A percentile compares a stretch with the other conserved stretches of the same genome.
These are phyloP conservation scores for Alternaria hordeiaustralica DNA, from an alignment of 2,329 filamentous ascomycete species.

Conservation along the genomic window DNA sequence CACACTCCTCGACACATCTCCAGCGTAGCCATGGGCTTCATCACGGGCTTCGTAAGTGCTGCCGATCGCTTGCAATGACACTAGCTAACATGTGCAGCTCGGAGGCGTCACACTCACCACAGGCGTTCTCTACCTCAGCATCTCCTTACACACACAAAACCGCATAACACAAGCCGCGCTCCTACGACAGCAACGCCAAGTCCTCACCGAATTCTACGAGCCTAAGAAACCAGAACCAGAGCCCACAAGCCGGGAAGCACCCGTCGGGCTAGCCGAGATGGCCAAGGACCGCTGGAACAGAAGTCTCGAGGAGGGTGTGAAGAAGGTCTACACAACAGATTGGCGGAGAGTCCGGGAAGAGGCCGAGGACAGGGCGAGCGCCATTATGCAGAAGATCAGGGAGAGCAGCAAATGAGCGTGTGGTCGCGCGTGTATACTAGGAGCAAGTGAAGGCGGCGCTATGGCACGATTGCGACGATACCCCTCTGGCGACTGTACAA, in stretches of 20 bases:
- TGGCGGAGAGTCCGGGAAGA: conserved; percentile 53
- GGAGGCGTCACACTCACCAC: conserved; percentile 60
- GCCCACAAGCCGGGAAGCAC: conserved; percentile 48
- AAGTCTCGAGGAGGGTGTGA: conserved; percentile 53
- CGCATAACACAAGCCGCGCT: conserved; percentile 54
- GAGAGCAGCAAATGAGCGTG: conserved; percentile 33
- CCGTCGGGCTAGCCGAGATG: conserved; percentile 53
- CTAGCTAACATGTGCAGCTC: conserved; percentile 44
- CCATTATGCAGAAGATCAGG: conserved; percentile 43
- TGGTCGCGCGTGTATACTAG: neutral
- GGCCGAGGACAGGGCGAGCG: conserved; percentile 50
- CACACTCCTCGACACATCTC: neutral
- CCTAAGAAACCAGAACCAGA: conserved; percentile 51
- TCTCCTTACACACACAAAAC: conserved; percentile 55
- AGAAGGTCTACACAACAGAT: conserved; percentile 53
- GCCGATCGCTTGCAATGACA: neutral
- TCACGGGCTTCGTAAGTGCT: conserved; percentile 56
- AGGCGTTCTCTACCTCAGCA: conserved; percentile 49
- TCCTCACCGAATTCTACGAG: conserved; percentile 54
- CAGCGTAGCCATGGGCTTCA: conserved; percentile 56
- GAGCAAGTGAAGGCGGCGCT: neutral
- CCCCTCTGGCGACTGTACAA: conserved; percentile 24
- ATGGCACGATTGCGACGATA: conserved; percentile 21
- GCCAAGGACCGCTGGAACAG: conserved; percentile 60
- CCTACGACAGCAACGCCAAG: conserved; percentile 54